Evolutionary conservation across 2,329 filamentous ascomycete genomes (phyloP), one percentile per base, ranked within the genome.

Genomic region (Beauveria australis): DNA sequence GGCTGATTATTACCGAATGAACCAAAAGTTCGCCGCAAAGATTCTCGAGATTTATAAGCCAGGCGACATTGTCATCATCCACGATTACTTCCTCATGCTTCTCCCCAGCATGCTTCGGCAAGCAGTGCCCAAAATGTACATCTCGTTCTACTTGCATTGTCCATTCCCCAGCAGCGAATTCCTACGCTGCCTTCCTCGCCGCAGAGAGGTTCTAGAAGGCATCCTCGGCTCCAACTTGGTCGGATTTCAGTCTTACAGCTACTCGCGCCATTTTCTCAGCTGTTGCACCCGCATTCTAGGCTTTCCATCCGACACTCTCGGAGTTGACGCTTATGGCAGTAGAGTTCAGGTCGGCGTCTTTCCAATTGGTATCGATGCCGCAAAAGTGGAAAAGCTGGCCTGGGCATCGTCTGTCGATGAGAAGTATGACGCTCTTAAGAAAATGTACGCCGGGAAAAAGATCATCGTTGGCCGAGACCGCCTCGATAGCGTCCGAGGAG

Each of bases 101-200:
- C 83, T 97, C 4, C 93, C 94, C 2, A 92, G 87, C 74, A 86
- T 97, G 78, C 79, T 97, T 62, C 88, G 93, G 53, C 92, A 96
- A 73, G 85, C 89, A 47, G 80, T 92, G 19, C 90, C 92, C 4
- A 90, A 92, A 72, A 90, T 96, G 75, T 95, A 96, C 77, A 92
- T 97, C 70, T 89, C 91, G 59, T 97, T 97, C 78, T 97, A 91
- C 78, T 80, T 97, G 52, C 93, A 97, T 74, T 88, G 91, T 51
- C 93, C 93, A 0, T 97, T 97, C 74, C 93, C 93, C 40, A 96
- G 92, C 75, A 96, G 91, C 79, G 94, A 97, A 74, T 97, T 96
- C 71, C 85, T 97, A 72, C 86, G 92, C 53, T 96, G 92, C 72
- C 79, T 97, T 60, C 89, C 91, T 43, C 86, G 91, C 65, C 85